Evolutionary conservation across 805 yeast genomes (phyloP).

Genomic region (Blastobotrys terrestris): DNA sequence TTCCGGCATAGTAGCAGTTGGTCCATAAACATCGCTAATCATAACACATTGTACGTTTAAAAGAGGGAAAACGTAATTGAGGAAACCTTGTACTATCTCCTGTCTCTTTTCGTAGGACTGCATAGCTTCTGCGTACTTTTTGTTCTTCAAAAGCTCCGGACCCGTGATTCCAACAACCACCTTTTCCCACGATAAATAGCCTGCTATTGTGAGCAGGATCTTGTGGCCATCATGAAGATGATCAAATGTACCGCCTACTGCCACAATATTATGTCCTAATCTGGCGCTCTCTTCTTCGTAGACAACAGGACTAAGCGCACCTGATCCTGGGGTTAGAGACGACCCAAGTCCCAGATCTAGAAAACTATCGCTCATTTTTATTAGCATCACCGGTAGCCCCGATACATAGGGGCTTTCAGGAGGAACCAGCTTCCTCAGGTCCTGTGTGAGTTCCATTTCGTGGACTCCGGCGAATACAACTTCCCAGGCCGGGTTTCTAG

Average conservation of each 20-base stretch:
- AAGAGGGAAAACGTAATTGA: constrained; percentile 42
- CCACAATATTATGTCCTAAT: constrained; percentile 17
- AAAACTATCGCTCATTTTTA: constrained; percentile 6
- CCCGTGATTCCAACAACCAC: constrained; percentile 85
- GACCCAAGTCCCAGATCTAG: neutral
- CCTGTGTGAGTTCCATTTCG: constrained; percentile 19
- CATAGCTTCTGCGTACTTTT: constrained; percentile 61
- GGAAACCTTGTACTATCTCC: constrained; percentile 41
- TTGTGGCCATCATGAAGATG: constrained; percentile 95
- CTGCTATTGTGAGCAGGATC: constrained; percentile 67
- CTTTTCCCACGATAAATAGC: constrained; percentile 47
- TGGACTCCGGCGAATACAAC: constrained; percentile 26
- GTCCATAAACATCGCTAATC: constrained; percentile 87
- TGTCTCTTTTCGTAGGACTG: constrained; percentile 53
- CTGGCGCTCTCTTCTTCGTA: neutral
- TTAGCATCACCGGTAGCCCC: constrained; percentile 21
- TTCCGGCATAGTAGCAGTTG: constrained; percentile 68
- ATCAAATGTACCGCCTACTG: constrained; percentile 96
- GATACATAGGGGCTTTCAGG: constrained; percentile 12
- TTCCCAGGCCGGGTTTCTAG: constrained; percentile 28
- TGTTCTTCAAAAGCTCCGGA: constrained; percentile 60
- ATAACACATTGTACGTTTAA: constrained; percentile 48
- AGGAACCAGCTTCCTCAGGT: constrained; percentile 18
- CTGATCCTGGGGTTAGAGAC: neutral
- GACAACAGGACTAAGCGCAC: neutral